Percentiles rank a stretch among this genome's conserved stretches.
Conservation (phyloP, 208 protist genomes). For the Leishmania gerbilli region DNA sequence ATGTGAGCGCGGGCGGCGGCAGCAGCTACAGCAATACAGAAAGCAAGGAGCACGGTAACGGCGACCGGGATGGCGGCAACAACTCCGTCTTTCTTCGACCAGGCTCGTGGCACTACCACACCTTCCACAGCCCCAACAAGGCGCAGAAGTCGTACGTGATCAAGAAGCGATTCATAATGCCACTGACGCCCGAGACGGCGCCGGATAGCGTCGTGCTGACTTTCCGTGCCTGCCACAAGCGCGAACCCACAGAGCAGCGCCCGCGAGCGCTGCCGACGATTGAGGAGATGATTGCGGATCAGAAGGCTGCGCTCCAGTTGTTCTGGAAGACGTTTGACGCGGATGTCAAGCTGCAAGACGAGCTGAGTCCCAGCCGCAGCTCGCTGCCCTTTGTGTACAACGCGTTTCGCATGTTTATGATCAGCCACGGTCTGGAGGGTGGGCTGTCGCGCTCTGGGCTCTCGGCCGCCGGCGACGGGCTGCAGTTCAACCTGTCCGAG, state of each 20-base stretch:
- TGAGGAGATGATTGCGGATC: slow-evolving; percentile 47
- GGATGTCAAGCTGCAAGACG: slow-evolving; percentile 81
- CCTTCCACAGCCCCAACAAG: slow-evolving; percentile 25
- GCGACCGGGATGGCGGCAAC: slow-evolving; percentile 2
- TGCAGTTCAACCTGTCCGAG: slow-evolving; percentile 77
- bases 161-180: slow-evolving; percentile 68
- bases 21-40: slow-evolving; percentile 28
- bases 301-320: slow-evolving; percentile 41
- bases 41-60: slow-evolving; percentile 14
- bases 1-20: slow-evolving; percentile 13
- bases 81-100: slow-evolving; percentile 8
- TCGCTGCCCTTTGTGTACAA: slow-evolving; percentile 78
- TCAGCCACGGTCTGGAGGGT: slow-evolving; percentile 69
- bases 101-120: slow-evolving; percentile 23
- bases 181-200: slow-evolving; percentile 41
- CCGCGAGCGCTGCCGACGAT: slow-evolving; percentile 39
- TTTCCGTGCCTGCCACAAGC: slow-evolving; percentile 63
- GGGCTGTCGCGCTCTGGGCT: slow-evolving; percentile 70
- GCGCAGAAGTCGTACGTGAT: slow-evolving; percentile 51
- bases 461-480: slow-evolving; percentile 58
- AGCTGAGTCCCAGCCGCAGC: slow-evolving; percentile 72
- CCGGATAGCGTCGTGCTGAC: slow-evolving; percentile 61
- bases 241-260: slow-evolving; percentile 12
- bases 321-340: slow-evolving; percentile 79
- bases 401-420: slow-evolving; percentile 73